These are phyloP conservation scores for Chloranthus sessilifolius DNA, from an alignment of 164 flowering plant species.

Conservation along the genomic window DNA sequence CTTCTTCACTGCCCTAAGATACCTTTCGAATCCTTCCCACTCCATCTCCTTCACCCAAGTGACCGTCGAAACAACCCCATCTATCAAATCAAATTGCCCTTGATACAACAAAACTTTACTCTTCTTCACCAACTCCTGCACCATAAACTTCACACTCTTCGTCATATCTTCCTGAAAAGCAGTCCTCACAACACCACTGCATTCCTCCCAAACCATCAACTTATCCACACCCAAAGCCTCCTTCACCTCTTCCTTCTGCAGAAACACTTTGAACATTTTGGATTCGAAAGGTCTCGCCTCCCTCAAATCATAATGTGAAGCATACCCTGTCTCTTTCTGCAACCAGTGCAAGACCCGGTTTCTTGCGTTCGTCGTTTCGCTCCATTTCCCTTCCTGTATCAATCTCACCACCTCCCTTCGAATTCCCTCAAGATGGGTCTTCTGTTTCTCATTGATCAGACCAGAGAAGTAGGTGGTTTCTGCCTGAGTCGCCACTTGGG, in stretches of 20 bases:
- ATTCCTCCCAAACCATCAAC: too few species aligned
- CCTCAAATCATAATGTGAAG: slow-evolving; percentile 19
- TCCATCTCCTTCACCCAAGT: slow-evolving; percentile 60
- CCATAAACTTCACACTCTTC: too few species aligned
- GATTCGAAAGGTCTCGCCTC: slow-evolving; percentile 33
- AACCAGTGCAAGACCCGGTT: slow-evolving; percentile 2
- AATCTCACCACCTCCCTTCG: too few species aligned
- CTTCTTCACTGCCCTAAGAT: slow-evolving; percentile 42
- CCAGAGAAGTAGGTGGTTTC: slow-evolving; percentile 42
- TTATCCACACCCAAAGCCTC: too few species aligned
- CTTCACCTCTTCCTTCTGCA: too few species aligned
- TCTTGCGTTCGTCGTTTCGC: slow-evolving; percentile 13
- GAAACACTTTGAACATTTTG: slow-evolving; percentile 25
- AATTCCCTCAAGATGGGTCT: slow-evolving; percentile 13
- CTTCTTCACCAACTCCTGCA: too few species aligned
- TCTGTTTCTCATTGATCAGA: too few species aligned
- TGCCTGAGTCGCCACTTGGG: slow-evolving; percentile 58
- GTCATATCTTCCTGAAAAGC: slow-evolving; percentile 59
- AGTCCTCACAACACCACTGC: too few species aligned
- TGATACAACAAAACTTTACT: too few species aligned
- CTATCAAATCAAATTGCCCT: slow-evolving; percentile 62
- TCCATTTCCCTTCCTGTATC: too few species aligned
- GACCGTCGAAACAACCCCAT: slow-evolving; percentile 54
- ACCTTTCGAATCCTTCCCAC: slow-evolving; percentile 49
- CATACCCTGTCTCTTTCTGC: slow-evolving; percentile 16